These are phyloP conservation scores for Carex arenaria DNA, from an alignment of 202 grass and related monocot genomes.

Conservation along the genomic window DNA sequence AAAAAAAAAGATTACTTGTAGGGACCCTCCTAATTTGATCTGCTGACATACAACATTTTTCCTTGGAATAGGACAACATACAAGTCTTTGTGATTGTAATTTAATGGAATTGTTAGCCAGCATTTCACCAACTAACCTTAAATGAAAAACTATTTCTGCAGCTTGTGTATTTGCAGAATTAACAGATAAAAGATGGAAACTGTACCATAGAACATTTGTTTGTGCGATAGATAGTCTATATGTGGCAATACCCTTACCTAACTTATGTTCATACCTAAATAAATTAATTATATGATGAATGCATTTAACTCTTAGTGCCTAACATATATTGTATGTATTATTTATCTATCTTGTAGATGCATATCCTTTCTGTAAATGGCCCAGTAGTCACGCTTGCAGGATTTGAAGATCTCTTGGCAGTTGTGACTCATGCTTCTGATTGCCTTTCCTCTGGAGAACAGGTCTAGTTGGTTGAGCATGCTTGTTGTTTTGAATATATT, in stretches of 20 bases:
- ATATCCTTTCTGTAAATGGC: slow-evolving; percentile 77
- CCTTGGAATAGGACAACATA: neutral
- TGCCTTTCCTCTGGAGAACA: slow-evolving; percentile 92
- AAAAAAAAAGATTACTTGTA: neutral
- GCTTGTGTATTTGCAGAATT: neutral
- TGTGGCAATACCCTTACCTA: neutral
- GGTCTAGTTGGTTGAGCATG: slow-evolving; percentile 29
- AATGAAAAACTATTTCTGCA: neutral
- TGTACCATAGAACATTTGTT: neutral
- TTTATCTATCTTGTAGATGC: slow-evolving; percentile 45
- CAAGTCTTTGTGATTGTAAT: neutral
- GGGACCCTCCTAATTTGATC: neutral
- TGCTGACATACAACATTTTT: neutral
- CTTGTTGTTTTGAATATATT: neutral
- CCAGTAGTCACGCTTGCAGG: slow-evolving; percentile 75
- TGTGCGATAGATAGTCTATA: neutral
- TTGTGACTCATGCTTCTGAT: slow-evolving; percentile 88
- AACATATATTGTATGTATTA: neutral
- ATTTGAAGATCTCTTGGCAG: slow-evolving; percentile 61
- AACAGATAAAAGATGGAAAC: neutral
- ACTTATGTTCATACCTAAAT: neutral
- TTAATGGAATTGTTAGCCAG: neutral
- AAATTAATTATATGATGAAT: neutral
- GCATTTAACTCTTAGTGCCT: neutral
- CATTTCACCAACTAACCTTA: neutral